Evolutionary conservation across 2,329 filamentous ascomycete genomes (phyloP).

Genomic region (Paradendryphiella salina): DNA sequence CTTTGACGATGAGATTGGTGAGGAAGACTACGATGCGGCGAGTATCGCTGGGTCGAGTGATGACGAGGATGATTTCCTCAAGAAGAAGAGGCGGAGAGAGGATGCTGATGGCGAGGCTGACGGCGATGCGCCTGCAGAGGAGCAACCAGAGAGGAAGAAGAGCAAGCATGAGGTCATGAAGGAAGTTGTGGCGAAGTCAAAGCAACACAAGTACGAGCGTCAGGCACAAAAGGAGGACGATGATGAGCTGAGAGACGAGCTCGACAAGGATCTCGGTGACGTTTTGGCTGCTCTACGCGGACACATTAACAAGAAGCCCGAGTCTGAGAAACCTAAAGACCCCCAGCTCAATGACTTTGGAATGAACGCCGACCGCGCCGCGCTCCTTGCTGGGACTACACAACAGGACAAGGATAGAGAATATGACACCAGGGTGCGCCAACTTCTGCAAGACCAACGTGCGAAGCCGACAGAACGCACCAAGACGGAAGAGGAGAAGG

Average conservation of each 20-base stretch:
- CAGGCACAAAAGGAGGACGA: constrained; percentile 93
- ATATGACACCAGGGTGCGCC: constrained; percentile 81
- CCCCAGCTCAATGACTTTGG: constrained; percentile 46
- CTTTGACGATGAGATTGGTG: constrained; percentile 57
- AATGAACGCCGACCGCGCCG: constrained; percentile 65
- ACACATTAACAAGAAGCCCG: constrained; percentile 56
- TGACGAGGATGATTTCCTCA: constrained; percentile 45
- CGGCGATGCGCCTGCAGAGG: constrained; percentile 46
- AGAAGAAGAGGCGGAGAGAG: constrained; percentile 51
- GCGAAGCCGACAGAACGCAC: constrained; percentile 84
- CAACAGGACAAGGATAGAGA: constrained; percentile 76
- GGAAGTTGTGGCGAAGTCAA: constrained; percentile 96
- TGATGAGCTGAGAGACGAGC: constrained; percentile 78
- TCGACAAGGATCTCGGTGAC: constrained; percentile 80
- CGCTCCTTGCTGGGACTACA: constrained; percentile 63
- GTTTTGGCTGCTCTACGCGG: constrained; percentile 72
- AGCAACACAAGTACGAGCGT: constrained; percentile 90
- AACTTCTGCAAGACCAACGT: constrained; percentile 80
- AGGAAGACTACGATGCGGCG: constrained; percentile 79
- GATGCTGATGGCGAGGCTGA: constrained; percentile 53
- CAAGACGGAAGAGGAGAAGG: constrained; percentile 60
- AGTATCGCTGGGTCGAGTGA: constrained; percentile 62
- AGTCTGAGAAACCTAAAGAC: constrained; percentile 48
- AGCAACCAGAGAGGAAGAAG: constrained; percentile 81
- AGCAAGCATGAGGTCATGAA: constrained; percentile 97